These are phyloP conservation scores for Cystofilobasidium macerans DNA, from an alignment of 768 basidiomycete species.

Conservation along the genomic window DNA sequence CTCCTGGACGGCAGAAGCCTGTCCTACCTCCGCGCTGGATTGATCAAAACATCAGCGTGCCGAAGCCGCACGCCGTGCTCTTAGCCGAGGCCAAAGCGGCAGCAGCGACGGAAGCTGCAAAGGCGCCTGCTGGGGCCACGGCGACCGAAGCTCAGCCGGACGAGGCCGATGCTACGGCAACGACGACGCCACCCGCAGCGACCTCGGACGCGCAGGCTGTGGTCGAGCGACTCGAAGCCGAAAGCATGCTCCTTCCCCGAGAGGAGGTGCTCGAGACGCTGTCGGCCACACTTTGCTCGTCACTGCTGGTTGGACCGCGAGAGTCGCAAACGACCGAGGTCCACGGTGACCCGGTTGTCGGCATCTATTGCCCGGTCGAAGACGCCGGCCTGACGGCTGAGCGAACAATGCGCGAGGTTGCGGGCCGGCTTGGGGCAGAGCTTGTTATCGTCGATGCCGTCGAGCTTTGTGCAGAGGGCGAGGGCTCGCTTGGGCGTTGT, in stretches of 20 bases:
- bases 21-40: background rate
- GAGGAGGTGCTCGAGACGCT: background rate
- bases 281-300: background rate
- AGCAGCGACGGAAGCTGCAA: background rate
- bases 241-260: background rate
- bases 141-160: too few species aligned
- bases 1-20: too few species aligned
- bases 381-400: slow-evolving; percentile 76
- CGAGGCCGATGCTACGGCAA: too few species aligned
- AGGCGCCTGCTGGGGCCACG: background rate
- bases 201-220: too few species aligned
- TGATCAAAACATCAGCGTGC: background rate
- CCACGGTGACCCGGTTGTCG: slow-evolving; percentile 63
- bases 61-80: background rate
- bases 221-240: background rate
- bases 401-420: slow-evolving; percentile 66
- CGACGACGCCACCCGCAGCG: too few species aligned
- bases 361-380: slow-evolving; percentile 74
- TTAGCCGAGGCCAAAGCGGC: background rate
- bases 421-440: slow-evolving; percentile 61
- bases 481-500: slow-evolving; percentile 60
- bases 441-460: slow-evolving; percentile 73
- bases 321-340: background rate
- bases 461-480: slow-evolving; percentile 77
- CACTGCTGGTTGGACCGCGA: background rate